Evolutionary conservation across 371 early-diverging fungal genomes (phyloP), one percentile per base, ranked within the genome.

Genomic region (Blyttiomyces sp.): DNA sequence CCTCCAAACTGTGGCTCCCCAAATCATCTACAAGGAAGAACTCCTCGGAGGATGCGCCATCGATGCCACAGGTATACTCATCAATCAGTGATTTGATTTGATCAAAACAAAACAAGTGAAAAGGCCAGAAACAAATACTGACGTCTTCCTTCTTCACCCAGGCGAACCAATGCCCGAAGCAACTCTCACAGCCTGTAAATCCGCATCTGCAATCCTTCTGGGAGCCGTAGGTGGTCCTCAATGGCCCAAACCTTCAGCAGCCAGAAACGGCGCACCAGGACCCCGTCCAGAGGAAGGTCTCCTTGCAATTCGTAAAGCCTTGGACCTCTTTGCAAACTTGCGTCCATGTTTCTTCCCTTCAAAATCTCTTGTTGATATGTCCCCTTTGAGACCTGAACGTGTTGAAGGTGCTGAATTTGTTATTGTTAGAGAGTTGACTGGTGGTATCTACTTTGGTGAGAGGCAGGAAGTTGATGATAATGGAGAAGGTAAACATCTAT

Each of bases 161-260:
- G 93, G 93, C 57, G 81, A 80, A 23, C 92, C 96, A 44, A 81
- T 93, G 65, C 94, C 96, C 35, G 84, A 86, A 13, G 67, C 72
- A 61, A 81, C 82, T 19, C 80, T 93, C 43, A 86, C 80, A 2
- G 90, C 92, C 23, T 92, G 92, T 77, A 81, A 83, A 67, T 59
- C 72, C 17, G 90, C 96, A 9, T 81, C 89, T 58, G 98, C 95
- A 28, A 89, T 97, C 61, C 80, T 97, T 53, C 80, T 97, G 51
- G 98, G 98, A 63, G 96, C 98, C 54, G 95, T 97, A 26, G 98
- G 98, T 60, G 98, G 98, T 50, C 95, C 96, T 24, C 83, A 95
- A 70, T 94, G 95, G 86, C 91, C 93, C 27, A 82, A 80, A 48
- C 66, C 68, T 23, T 61, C 72, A 36, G 69, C 74, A 1, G 57